Conservation (phyloP, 768 basidiomycete species). For the Suillus plorans region DNA sequence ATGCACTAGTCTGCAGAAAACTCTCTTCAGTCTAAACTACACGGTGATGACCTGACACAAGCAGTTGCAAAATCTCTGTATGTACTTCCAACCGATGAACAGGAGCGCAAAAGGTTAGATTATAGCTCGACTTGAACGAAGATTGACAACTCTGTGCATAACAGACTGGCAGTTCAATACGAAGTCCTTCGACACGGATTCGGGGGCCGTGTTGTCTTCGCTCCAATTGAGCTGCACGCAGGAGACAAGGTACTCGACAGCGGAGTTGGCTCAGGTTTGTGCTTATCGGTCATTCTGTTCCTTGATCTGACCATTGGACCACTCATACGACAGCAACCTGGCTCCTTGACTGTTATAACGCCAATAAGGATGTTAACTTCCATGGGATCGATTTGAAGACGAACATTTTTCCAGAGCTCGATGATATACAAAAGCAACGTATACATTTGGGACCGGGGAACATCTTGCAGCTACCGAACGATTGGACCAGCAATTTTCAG, state of each 20-base stretch:
- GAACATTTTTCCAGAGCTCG: constrained; percentile 17
- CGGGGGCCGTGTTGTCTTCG: constrained; percentile 22
- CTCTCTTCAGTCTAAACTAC: neutral
- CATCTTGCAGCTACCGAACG: constrained; percentile 26
- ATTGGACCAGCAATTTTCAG: constrained; percentile 30
- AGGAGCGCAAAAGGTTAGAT: constrained; percentile 23
- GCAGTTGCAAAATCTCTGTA: constrained; percentile 12
- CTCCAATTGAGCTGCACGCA: constrained; percentile 13
- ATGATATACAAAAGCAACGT: constrained; percentile 4
- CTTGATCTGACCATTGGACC: neutral
- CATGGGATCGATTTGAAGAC: constrained; percentile 28
- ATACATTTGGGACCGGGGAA: constrained; percentile 25
- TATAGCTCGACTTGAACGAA: neutral
- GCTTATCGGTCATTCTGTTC: neutral
- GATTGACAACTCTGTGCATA: neutral
- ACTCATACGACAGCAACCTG: constrained; percentile 16
- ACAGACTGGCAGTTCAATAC: constrained; percentile 17
- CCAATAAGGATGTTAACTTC: constrained; percentile 19
- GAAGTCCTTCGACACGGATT: constrained; percentile 20
- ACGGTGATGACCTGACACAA: neutral
- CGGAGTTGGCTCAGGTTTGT: constrained; percentile 22
- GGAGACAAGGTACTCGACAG: constrained; percentile 24
- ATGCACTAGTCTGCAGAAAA: neutral
- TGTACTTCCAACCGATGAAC: constrained; percentile 25
- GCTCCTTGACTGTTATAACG: constrained; percentile 19